Conservation (phyloP, 257 asterid species). For the Solanum infundibuliforme region DNA sequence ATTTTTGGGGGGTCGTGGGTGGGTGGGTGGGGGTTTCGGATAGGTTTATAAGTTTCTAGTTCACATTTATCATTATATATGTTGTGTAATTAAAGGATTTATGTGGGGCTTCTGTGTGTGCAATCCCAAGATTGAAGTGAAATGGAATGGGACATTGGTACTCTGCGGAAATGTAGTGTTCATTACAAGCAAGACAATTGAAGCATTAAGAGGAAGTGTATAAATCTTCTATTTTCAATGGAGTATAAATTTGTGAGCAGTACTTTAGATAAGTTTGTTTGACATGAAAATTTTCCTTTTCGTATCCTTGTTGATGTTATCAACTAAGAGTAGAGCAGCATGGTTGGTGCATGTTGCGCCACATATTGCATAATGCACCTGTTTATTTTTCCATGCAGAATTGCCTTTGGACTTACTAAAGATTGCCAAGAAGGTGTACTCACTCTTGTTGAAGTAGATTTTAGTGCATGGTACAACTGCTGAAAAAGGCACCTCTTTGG, state of each 20-base stretch:
- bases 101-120: neutral
- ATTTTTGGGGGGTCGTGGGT: neutral
- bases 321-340: neutral
- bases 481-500: conserved; percentile 14
- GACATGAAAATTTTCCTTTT: neutral
- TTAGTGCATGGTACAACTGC: conserved; percentile 24
- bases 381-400: conserved; percentile 44
- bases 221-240: neutral
- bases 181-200: neutral
- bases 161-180: neutral
- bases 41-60: neutral
- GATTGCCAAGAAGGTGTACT: conserved; percentile 53
- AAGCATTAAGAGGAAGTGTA: neutral
- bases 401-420: conserved; percentile 39
- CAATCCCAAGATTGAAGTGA: neutral
- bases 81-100: neutral
- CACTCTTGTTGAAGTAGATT: conserved; percentile 28
- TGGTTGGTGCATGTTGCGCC: neutral
- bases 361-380: conserved; percentile 20
- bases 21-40: neutral
- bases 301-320: neutral
- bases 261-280: neutral
- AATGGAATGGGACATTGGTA: neutral
- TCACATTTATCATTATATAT: neutral
- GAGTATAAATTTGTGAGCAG: neutral